Evolutionary conservation across 257 asterid genomes (phyloP).

Genomic region (Dorcoceras hygrometricum): DNA sequence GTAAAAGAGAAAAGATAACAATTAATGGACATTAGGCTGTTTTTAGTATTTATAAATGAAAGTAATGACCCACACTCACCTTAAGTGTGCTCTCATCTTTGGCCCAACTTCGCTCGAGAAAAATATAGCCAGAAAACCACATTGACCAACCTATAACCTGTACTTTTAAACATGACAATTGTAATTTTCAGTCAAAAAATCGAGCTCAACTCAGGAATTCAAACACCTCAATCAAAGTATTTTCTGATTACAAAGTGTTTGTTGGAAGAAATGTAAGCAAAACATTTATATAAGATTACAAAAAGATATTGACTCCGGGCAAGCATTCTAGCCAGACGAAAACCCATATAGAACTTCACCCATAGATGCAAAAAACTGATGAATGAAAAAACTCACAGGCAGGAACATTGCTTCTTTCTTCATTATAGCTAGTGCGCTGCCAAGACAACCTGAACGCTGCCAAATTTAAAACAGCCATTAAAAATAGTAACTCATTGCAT

Average conservation of each 20-base stretch:
- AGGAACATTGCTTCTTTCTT: constrained; percentile 52
- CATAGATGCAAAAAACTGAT: background rate
- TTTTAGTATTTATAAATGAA: background rate
- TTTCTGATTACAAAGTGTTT: background rate
- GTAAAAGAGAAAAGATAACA: constrained; percentile 18
- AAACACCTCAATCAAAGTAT: background rate
- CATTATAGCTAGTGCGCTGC: constrained; percentile 60
- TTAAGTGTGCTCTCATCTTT: constrained; percentile 64
- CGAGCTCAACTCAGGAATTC: constrained; percentile 5
- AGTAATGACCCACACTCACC: constrained; percentile 31
- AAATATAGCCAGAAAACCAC: constrained; percentile 72
- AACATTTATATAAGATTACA: background rate
- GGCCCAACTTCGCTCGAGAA: constrained; percentile 68
- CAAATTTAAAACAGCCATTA: constrained; percentile 26
- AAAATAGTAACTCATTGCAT: constrained; percentile 9
- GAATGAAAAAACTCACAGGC: constrained; percentile 50
- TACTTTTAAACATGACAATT: constrained; percentile 18
- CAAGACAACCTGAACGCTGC: constrained; percentile 83
- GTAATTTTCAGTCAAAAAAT: constrained; percentile 5
- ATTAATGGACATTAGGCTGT: constrained; percentile 15
- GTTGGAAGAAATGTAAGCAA: constrained; percentile 5
- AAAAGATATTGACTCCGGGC: background rate
- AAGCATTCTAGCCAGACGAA: background rate
- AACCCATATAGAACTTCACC: background rate
- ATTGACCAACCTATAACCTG: constrained; percentile 89